Conservation (phyloP, 148 eudicot genomes). For the Selenicereus undatus region DNA sequence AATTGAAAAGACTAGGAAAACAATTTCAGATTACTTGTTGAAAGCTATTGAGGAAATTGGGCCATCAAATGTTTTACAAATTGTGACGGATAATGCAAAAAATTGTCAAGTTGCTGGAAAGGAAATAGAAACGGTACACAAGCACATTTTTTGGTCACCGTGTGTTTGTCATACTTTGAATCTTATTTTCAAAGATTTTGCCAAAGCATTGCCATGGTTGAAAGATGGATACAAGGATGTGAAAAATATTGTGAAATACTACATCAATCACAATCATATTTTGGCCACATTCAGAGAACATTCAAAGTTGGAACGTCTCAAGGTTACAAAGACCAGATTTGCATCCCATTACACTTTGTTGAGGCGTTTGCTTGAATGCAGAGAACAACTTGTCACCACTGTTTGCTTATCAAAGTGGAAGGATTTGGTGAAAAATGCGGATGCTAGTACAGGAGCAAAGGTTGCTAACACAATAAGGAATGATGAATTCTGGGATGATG, state of each 20-base stretch:
- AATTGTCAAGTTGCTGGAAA: slow-evolving; percentile 10
- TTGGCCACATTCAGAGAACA: too few relatives aligned
- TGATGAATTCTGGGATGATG: too few relatives aligned
- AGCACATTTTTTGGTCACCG: slow-evolving; percentile 14
- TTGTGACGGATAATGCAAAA: slow-evolving; percentile 7
- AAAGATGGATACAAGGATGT: not conserved
- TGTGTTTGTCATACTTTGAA: slow-evolving; percentile 10
- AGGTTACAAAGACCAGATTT: slow-evolving; percentile 28
- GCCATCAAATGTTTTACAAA: slow-evolving; percentile 9
- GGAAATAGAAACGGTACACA: slow-evolving; percentile 6
- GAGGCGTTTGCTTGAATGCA: slow-evolving; percentile 4
- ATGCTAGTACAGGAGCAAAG: too few relatives aligned
- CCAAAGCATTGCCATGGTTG: not conserved
- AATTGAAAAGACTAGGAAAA: slow-evolving; percentile 4
- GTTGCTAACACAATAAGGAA: too few relatives aligned
- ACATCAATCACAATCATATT: slow-evolving; percentile 1
- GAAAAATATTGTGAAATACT: slow-evolving; percentile 1
- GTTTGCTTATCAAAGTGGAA: too few relatives aligned
- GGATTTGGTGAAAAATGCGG: too few relatives aligned
- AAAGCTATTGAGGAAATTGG: not conserved
- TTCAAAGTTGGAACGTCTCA: not conserved
- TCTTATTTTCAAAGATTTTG: slow-evolving; percentile 11
- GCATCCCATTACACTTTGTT: slow-evolving; percentile 12
- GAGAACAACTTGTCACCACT: too few relatives aligned
- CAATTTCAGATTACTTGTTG: slow-evolving; percentile 7